Evolutionary conservation across 768 basidiomycete species (phyloP), one percentile per base, ranked within the genome.

Genomic region (Leccinum broughii): DNA sequence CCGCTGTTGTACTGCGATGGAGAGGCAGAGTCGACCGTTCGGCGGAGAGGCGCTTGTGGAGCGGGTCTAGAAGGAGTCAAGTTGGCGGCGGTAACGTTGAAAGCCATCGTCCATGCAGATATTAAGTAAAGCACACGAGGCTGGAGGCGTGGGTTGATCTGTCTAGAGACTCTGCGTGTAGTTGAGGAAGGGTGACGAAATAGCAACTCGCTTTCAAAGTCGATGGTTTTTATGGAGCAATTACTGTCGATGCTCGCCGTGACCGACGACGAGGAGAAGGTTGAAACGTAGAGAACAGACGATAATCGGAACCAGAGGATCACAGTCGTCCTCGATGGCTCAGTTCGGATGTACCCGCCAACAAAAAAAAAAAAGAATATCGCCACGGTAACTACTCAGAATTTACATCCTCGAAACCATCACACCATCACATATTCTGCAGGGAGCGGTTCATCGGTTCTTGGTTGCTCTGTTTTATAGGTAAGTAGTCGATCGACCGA

Each of bases 21-120:
- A 6, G 66, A 34, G 20, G 76, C 64, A 11, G 70, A 63, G 56
- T 85, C 81, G 1, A 76, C 70, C 17, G 71, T 75, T 56, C 81
- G 80, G 26, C 85, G 79, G 26, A 78, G 67, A 3, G 90, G 90
- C 3, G 85, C 88, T 56, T 83, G 85, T 14, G 91, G 91, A 5
- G 90, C 90, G 56, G 92, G 90, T 44, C 91, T 82, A 39, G 88
- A 85, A 56, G 91, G 91, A 1, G 88, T 91, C 61, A 92, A 76
- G 55, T 88, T 88, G 46, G 83, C 75, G 22, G 85, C 70, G 48
- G 82, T 72, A 59, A 82, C 76, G 64, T 80, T 79, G 71, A 76
- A 83, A 53, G 82, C 77, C 81, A 83, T 83, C 26, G 66, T 63
- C 62, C 61, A 60, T 65, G 28, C 60, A 54, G 58, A 44, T 51